Base-by-base conservation (phyloP, 1,284 basidiomycete species). In the Farysia itapuensis region DNA sequence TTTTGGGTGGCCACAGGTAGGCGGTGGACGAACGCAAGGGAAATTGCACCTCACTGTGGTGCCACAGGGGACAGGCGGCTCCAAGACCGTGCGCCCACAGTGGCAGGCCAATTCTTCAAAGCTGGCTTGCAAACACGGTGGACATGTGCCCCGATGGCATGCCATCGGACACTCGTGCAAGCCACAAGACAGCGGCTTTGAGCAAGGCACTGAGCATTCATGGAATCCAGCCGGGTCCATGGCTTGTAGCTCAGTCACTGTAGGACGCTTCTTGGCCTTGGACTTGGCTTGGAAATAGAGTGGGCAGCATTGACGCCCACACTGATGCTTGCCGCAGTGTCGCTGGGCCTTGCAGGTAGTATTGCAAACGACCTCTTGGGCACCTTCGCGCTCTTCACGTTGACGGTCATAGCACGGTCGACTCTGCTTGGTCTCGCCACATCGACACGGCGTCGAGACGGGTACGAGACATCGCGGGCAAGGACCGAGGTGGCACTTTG, bases 1-100 rank as follows among this genome's bases (percentile, higher is more conserved):
- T 43, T 70, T 68, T 22, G 72, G 70, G 40, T 76, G 74, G 14
- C 72, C 72, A 35, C 73, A 76, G n/a, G 49, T 35, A 4, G 72
- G 71, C 14, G 58, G 49, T 4, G 69, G 63, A 14, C 70, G 52
- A 2, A 64, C 39, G 43, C 74, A 76, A 3, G 74, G 70, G 40
- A 75, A 71, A 39, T 67, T 63, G 53, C 74, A 76, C 11, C 43
- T 38, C 16, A 75, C 50, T 31, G 52, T 39, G 4, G 71, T 68
- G 21, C 72, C 70, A 39, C 74, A 76, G 2, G 71, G 70, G 23
- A 76, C 69, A 4, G 74, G 74, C 21, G 74, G 74, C 37, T 76
- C 74, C 14, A 76, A 30, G 6, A 75, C 66, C 0, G 72, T 76
- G 19, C 73, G 56, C 11, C 72, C 72, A 33, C 74, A 76, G 35